Base-by-base conservation (phyloP, 306 rosid species). In the Pyrus betulifolia region DNA sequence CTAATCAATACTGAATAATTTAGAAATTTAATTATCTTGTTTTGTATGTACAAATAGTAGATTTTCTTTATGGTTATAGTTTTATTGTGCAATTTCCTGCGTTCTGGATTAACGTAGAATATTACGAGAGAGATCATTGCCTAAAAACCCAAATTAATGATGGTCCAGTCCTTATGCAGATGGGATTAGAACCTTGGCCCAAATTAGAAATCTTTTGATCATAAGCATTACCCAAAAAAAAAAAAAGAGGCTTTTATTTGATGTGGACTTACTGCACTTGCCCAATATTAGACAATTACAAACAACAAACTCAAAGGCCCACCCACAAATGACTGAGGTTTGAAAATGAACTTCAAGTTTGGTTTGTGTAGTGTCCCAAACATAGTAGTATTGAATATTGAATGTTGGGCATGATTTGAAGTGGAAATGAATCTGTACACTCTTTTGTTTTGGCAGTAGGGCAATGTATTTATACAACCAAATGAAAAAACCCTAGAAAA, bases 41-140 rank as follows among this genome's bases (percentile, higher is more conserved):
- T 9, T 40, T 40, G 2, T 9, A 10, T 2, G 0, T 40, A 3
- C 2, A 40, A 40, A 40, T 9, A 10, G 12, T 40, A 3, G 0
- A 9, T 40, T 49, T 0, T 5, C 0, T 13, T 0, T 0, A 40
- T 49, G 1, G 0, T 2, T 1, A 49, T 14, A 14, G 2, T 49
- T 8, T 0, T 49, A 0, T 17, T 49, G 1, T 49, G 15, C 55
- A 5, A 49, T 0, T 0, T 6, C 5, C 19, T 49, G 21, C 1
- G 1, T 49, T 2, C 1, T 17, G 5, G 0, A 49, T 49, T 49
- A 8, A 6, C 2, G 8, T 5, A 49, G 18, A 5, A 0, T 49
- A 15, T 49, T 15, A 15, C 0, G 3, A 2, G 55, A 49, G 8
- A 17, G 6, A 17, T 15, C 8, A 0, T 22, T 60, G 66, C 4